Conservation (phyloP, 306 rosid genomes). For the Urtica urens region DNA sequence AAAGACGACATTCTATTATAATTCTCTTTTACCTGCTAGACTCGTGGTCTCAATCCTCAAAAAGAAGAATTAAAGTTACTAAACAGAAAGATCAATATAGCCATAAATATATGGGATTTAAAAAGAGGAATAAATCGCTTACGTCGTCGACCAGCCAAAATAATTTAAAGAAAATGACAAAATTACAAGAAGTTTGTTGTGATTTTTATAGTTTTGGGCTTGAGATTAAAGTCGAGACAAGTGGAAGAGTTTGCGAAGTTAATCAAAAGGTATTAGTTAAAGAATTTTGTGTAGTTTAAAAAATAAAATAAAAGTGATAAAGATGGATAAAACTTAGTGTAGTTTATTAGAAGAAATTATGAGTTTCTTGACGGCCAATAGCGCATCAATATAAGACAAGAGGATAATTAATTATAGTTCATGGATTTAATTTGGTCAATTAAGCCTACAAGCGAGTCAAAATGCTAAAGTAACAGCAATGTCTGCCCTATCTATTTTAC, state of each 20-base stretch:
- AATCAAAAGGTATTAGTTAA: too few relatives aligned
- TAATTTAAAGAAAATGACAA: slow-evolving; percentile 27
- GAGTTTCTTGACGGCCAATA: background rate
- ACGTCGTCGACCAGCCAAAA: slow-evolving; percentile 3
- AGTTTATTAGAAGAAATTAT: background rate
- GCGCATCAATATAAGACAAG: slow-evolving; percentile 5
- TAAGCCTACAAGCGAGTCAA: background rate
- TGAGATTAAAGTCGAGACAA: slow-evolving; percentile 46
- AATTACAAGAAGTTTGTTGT: slow-evolving; percentile 22
- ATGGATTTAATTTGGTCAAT: too few relatives aligned
- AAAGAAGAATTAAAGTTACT: slow-evolving; percentile 14
- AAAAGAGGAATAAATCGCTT: slow-evolving; percentile 16
- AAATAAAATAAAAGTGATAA: slow-evolving; percentile 35
- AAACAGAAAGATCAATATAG: slow-evolving; percentile 13
- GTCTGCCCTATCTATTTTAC: too few relatives aligned
- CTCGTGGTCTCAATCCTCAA: slow-evolving; percentile 38
- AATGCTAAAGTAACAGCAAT: background rate
- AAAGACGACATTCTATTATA: slow-evolving; percentile 25
- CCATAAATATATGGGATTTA: slow-evolving; percentile 14
- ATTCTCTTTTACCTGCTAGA: slow-evolving; percentile 22
- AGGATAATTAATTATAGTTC: slow-evolving; percentile 1
- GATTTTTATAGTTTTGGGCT: slow-evolving; percentile 23
- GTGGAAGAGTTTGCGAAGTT: too few relatives aligned
- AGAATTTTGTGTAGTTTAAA: slow-evolving; percentile 32
- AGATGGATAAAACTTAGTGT: slow-evolving; percentile 42